Evolutionary conservation across 805 yeast species (phyloP).

Genomic region (Metschnikowia continentalis): DNA sequence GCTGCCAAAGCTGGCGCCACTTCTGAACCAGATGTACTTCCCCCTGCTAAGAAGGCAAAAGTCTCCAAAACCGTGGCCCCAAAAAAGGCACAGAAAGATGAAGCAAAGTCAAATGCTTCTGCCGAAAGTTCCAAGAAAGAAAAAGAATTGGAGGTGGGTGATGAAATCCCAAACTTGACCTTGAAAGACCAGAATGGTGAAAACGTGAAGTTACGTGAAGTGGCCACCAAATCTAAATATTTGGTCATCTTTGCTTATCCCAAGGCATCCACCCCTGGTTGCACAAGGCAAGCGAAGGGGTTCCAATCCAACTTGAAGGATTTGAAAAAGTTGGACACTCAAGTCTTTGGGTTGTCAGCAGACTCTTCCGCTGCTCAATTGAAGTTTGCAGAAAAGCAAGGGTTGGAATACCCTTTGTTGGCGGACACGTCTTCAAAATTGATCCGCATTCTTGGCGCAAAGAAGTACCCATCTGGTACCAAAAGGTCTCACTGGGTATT

Average conservation of each 20-base stretch:
- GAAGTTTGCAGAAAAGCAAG: conserved; percentile 68
- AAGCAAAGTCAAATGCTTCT: background rate
- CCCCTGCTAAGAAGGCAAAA: background rate
- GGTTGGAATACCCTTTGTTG: conserved; percentile 67
- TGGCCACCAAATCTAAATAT: conserved; percentile 29
- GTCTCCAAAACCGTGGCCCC: background rate
- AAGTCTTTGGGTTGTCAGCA: conserved; percentile 77
- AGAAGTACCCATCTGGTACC: conserved; percentile 70
- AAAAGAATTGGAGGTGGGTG: conserved; percentile 48
- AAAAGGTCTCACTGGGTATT: conserved; percentile 92
- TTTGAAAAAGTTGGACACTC: conserved; percentile 47
- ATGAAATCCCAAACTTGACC: conserved; percentile 58
- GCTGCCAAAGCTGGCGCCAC: conserved; percentile 9
- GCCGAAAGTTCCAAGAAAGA: background rate
- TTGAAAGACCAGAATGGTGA: conserved; percentile 69
- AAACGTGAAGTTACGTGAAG: conserved; percentile 34
- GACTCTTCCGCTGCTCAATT: conserved; percentile 79
- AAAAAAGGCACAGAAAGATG: conserved; percentile 3
- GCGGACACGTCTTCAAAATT: conserved; percentile 71
- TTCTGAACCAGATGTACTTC: background rate
- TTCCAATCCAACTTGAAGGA: conserved; percentile 63
- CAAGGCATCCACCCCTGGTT: conserved; percentile 91
- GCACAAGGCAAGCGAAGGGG: conserved; percentile 92
- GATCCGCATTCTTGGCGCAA: conserved; percentile 76
- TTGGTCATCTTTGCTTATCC: conserved; percentile 67